Conservation (phyloP, 345 rosid genomes). For the Brassica nigra region DNA sequence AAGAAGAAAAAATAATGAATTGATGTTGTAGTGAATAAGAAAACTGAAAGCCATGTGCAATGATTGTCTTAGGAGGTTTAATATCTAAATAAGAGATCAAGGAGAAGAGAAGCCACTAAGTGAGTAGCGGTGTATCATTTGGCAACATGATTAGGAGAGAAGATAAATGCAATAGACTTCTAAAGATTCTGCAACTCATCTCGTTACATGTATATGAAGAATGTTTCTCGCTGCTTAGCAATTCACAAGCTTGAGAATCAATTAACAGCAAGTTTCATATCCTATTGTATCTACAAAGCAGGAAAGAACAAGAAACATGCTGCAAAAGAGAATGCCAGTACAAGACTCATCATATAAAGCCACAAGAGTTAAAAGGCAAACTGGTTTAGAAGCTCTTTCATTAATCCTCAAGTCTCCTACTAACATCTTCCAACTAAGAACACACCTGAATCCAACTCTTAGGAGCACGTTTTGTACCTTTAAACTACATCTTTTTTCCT, state of each 20-base stretch:
- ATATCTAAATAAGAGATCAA: neutral
- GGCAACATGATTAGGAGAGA: conserved; percentile 9
- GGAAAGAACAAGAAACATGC: conserved; percentile 26
- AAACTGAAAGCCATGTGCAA: conserved; percentile 36
- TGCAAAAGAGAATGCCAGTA: conserved; percentile 15
- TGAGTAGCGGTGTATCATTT: neutral
- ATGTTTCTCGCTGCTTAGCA: neutral
- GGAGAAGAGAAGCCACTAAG: conserved; percentile 11
- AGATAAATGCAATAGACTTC: neutral
- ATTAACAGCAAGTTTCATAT: neutral
- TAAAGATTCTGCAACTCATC: neutral
- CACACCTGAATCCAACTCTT: conserved; percentile 36
- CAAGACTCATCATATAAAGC: conserved; percentile 17
- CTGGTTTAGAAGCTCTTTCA: conserved; percentile 20
- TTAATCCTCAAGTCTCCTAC: conserved; percentile 24
- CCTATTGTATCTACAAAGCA: conserved; percentile 32
- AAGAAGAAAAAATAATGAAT: neutral
- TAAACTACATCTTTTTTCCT: conserved; percentile 28
- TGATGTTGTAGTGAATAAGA: neutral
- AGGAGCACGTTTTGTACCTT: conserved; percentile 28
- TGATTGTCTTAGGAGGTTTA: conserved; percentile 25
- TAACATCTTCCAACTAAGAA: conserved; percentile 30
- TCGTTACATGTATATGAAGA: conserved; percentile 30
- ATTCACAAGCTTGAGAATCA: conserved; percentile 16
- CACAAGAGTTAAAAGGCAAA: conserved; percentile 10